These are phyloP conservation scores for Phytophthora pinifolia DNA, from an alignment of 352 stramenopile species.

Conservation along the genomic window DNA sequence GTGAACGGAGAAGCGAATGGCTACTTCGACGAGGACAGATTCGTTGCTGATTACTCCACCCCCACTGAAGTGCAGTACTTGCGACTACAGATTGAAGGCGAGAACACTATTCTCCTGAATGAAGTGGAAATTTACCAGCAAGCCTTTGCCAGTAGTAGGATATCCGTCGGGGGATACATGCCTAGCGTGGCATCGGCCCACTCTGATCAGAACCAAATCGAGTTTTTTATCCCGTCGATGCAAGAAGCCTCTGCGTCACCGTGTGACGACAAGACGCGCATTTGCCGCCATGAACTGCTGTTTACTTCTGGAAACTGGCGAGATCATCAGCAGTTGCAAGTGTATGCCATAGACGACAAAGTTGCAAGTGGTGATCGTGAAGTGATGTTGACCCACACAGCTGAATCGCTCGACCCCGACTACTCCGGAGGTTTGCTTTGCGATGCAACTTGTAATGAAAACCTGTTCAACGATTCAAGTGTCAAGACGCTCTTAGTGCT, in stretches of 20 bases:
- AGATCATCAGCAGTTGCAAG: constrained; percentile 33
- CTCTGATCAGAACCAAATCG: constrained; percentile 48
- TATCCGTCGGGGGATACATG: constrained; percentile 59
- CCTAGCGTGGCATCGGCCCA: constrained; percentile 37
- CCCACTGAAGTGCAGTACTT: constrained; percentile 47
- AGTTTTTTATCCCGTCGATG: constrained; percentile 26
- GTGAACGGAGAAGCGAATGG: constrained; percentile 48
- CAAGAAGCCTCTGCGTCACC: constrained; percentile 19
- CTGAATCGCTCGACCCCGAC: constrained; percentile 45
- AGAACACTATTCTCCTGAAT: constrained; percentile 59
- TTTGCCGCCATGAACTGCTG: constrained; percentile 60
- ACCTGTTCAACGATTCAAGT: constrained; percentile 50
- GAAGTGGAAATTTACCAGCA: constrained; percentile 71
- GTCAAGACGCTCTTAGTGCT: constrained; percentile 49
- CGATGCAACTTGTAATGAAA: constrained; percentile 23
- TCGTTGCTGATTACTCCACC: constrained; percentile 33
- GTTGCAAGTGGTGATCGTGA: constrained; percentile 56
- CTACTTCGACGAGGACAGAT: constrained; percentile 38
- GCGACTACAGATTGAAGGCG: constrained; percentile 53
- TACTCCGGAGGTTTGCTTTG: constrained; percentile 45
- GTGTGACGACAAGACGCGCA: constrained; percentile 34
- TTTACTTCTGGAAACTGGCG: constrained; percentile 66
- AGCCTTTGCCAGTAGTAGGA: constrained; percentile 46
- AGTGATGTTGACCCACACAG: constrained; percentile 47
- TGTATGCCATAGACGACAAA: constrained; percentile 47